phyloP scores from a whole-genome alignment of 192 early-diverging fungal species.

The Geosiphon pyriformis region DNA sequence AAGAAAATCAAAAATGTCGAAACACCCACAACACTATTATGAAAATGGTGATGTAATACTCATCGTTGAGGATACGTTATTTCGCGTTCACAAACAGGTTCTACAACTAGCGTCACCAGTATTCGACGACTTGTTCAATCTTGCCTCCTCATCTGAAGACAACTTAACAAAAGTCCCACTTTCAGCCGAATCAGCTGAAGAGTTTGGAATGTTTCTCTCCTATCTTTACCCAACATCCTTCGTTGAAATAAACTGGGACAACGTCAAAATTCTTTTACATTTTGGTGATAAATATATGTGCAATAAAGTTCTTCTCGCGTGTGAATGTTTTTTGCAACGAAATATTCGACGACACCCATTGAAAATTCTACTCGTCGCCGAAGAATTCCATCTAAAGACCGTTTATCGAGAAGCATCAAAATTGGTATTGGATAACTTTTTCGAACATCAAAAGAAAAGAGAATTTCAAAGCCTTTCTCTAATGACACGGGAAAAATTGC shows the following conservation, averaged over 20 bases:
- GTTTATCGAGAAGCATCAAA: conserved; percentile 7
- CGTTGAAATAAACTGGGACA: background rate
- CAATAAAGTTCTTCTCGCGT: background rate
- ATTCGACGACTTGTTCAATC: background rate
- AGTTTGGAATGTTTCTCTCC: background rate
- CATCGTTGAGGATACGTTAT: background rate
- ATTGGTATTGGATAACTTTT: conserved; percentile 5
- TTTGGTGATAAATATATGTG: conserved; percentile 5
- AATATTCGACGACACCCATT: background rate
- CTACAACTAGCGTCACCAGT: conserved; percentile 7
- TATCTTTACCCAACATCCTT: background rate
- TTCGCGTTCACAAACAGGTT: conserved; percentile 4
- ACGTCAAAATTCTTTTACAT: background rate
- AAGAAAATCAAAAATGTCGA: background rate
- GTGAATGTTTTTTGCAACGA: background rate
- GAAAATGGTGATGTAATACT: conserved; percentile 7
- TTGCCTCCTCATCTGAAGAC: background rate
- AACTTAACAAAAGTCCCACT: background rate
- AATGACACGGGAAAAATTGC: background rate
- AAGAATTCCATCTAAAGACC: background rate
- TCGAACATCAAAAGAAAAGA: background rate
- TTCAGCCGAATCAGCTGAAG: no score
- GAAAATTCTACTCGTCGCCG: background rate
- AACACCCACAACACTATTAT: background rate
- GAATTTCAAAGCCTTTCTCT: background rate